phyloP scores from a whole-genome alignment of 352 stramenopile species.

The Pythium apleroticum region DNA sequence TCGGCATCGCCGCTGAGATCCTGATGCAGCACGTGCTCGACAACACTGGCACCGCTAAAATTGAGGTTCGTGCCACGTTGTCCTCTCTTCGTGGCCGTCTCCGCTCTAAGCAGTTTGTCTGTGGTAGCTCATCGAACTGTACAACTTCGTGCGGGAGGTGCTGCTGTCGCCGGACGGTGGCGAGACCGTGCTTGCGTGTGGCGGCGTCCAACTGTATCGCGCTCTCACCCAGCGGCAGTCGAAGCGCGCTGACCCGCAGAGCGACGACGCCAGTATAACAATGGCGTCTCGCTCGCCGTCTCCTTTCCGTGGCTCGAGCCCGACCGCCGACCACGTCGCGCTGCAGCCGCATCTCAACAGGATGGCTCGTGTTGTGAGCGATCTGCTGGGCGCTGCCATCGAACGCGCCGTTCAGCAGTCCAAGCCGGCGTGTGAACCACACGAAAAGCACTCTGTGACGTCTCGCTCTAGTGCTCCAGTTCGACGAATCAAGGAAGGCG shows the following conservation, averaged over 20 bases:
- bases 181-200: constrained; percentile 50
- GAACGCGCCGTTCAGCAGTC: constrained; percentile 1
- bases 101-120: not conserved
- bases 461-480: not conserved
- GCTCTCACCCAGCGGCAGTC: constrained; percentile 6
- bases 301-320: not conserved
- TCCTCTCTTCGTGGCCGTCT: too few species aligned
- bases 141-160: constrained; percentile 65
- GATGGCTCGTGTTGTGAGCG: constrained; percentile 4
- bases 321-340: not conserved
- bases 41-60: not conserved
- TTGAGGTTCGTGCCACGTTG: not conserved
- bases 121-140: constrained; percentile 49
- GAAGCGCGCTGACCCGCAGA: not conserved
- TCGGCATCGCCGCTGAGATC: constrained; percentile 58
- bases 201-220: constrained; percentile 41
- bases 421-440: not conserved
- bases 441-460: not conserved
- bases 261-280: not conserved
- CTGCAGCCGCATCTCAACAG: not conserved
- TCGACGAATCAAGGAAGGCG: not conserved
- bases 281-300: not conserved
- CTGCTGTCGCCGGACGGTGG: constrained; percentile 46
- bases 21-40: constrained; percentile 19
- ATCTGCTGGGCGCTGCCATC: constrained; percentile 9